Evolutionary conservation across 352 stramenopile genomes (phyloP).

Genomic region (Thalassiosira exigua): DNA sequence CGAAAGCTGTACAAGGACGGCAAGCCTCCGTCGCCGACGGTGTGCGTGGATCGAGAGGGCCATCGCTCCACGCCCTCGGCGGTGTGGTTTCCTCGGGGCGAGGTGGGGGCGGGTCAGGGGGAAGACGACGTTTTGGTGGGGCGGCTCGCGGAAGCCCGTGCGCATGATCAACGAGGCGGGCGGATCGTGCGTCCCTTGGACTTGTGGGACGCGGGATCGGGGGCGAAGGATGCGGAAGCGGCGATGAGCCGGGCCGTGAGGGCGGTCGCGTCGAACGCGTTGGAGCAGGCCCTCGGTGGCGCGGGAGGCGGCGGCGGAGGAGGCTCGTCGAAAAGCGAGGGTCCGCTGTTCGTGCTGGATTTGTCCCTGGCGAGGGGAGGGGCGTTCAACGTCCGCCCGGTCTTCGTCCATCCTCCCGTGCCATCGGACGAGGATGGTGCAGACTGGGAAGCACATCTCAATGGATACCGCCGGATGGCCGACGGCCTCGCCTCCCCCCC

Average conservation of each 20-base stretch:
- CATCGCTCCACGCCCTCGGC: constrained; percentile 43
- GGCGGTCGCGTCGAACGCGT: constrained; percentile 25
- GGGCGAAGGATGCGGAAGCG: constrained; percentile 4
- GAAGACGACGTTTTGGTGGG: constrained; percentile 25
- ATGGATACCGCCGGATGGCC: constrained; percentile 18
- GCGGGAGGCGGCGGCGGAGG: constrained; percentile 20
- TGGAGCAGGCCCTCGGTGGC: constrained; percentile 48
- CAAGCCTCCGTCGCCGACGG: constrained; percentile 2
- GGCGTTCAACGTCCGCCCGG: constrained; percentile 50
- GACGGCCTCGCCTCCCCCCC: constrained; percentile 29
- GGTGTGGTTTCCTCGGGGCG: constrained; percentile 45
- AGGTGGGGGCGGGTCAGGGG: neutral
- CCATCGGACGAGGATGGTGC: neutral
- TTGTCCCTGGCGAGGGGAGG: constrained; percentile 21
- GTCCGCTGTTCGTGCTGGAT: constrained; percentile 50
- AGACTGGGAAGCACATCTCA: constrained; percentile 8
- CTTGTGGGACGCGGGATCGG: neutral
- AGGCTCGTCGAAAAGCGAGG: neutral
- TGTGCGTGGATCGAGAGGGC: constrained; percentile 51
- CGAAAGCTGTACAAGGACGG: neutral
- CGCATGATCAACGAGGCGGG: constrained; percentile 33
- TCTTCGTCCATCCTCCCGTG: constrained; percentile 43
- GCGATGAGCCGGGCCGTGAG: constrained; percentile 24
- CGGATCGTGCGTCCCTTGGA: neutral
- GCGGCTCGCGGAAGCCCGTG: constrained; percentile 24